Percentiles rank a stretch among this genome's conserved stretches.
Evolutionary conservation across 2,329 filamentous ascomycete species (phyloP).

Genomic region (Huntiella bhutanensis): DNA sequence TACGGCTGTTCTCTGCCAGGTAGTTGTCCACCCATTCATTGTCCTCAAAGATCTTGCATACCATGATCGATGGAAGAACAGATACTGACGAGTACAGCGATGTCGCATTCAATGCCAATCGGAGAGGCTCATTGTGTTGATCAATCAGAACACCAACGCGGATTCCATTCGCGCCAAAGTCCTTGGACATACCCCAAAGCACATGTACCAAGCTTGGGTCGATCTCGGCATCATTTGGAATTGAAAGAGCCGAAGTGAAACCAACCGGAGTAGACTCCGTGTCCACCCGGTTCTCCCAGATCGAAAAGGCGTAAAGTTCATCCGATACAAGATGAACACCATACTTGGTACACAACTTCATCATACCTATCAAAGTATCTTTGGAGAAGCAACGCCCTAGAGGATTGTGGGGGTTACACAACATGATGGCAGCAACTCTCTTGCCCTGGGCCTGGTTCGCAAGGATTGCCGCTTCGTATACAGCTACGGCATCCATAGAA

Average conservation of each 20-base stretch:
- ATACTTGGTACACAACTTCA: constrained; percentile 28
- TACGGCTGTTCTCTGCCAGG: constrained; percentile 23
- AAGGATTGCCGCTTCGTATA: constrained; percentile 27
- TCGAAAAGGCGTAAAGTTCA: constrained; percentile 32
- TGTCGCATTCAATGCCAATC: constrained; percentile 20
- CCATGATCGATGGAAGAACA: constrained; percentile 23
- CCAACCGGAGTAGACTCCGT: constrained; percentile 14
- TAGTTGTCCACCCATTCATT: constrained; percentile 25
- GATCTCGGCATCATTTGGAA: constrained; percentile 25
- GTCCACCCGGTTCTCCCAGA: constrained; percentile 24
- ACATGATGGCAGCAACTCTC: constrained; percentile 27
- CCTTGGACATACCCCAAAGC: constrained; percentile 27
- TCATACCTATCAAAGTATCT: constrained; percentile 21
- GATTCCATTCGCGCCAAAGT: constrained; percentile 38
- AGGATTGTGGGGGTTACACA: constrained; percentile 33
- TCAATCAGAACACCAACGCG: constrained; percentile 32
- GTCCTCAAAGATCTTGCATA: constrained; percentile 25
- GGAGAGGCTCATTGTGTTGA: constrained; percentile 24
- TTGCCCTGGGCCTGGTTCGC: constrained; percentile 21
- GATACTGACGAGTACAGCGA: constrained; percentile 27
- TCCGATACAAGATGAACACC: constrained; percentile 33
- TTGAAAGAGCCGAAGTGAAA: constrained; percentile 28
- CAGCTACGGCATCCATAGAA: constrained; percentile 20
- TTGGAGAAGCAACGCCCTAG: constrained; percentile 29
- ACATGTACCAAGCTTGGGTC: constrained; percentile 32